Percentiles rank a stretch among this genome's conserved stretches.
Evolutionary conservation across 2,329 filamentous ascomycete genomes (phyloP).

Genomic region (Neocucurbitaria cava): DNA sequence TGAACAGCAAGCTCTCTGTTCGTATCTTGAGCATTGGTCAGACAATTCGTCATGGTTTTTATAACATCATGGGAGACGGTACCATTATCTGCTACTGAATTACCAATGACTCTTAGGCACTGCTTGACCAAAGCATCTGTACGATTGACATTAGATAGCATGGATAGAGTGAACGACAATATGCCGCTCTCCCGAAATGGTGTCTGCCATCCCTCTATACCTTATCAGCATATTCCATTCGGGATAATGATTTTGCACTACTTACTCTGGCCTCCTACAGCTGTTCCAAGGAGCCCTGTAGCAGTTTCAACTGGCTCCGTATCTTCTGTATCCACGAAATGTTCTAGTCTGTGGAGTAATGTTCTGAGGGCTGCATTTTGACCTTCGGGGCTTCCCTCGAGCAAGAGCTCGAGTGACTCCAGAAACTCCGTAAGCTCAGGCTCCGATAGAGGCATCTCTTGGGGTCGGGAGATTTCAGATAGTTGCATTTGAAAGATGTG

Average conservation of each 20-base stretch:
- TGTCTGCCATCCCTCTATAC: conserved; percentile 39
- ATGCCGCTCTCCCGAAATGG: conserved; percentile 37
- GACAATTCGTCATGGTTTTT: conserved; percentile 3
- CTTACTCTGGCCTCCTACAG: conserved; percentile 41
- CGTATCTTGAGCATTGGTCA: conserved; percentile 35
- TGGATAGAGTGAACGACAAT: conserved; percentile 33
- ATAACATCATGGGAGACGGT: conserved; percentile 6
- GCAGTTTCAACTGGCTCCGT: conserved; percentile 20
- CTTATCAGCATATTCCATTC: conserved; percentile 28
- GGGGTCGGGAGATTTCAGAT: neutral
- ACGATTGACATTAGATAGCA: conserved; percentile 28
- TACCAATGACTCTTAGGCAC: conserved; percentile 47
- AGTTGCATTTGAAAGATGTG: conserved; percentile 2
- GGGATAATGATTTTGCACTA: neutral
- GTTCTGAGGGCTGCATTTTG: conserved; percentile 20
- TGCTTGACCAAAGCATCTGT: conserved; percentile 38
- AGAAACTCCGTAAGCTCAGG: conserved; percentile 25
- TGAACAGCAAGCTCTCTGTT: conserved; percentile 39
- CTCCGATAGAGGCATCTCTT: conserved; percentile 25
- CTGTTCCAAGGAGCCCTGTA: conserved; percentile 40
- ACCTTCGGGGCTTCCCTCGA: conserved; percentile 20
- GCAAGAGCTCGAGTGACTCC: conserved; percentile 21
- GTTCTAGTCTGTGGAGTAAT: conserved; percentile 22
- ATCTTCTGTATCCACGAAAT: conserved; percentile 13
- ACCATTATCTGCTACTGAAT: conserved; percentile 49